phyloP scores from a whole-genome alignment of 768 basidiomycete genomes.

The Rhizopogon sp. region DNA sequence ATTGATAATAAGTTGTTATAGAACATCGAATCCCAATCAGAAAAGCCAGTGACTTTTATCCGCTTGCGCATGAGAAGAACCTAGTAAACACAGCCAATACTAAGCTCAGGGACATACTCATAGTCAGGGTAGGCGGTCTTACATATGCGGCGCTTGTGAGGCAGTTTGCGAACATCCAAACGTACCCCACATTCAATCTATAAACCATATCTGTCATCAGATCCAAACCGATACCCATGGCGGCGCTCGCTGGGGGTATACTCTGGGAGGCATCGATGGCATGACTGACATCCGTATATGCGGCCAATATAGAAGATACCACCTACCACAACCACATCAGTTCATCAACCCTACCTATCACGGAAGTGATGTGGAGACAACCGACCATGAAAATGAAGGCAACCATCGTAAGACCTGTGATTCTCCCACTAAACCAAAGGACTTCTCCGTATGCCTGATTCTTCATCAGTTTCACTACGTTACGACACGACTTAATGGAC shows the following conservation, averaged over 20 bases:
- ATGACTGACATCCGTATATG: constrained; percentile 79
- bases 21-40: constrained; percentile 99
- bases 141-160: constrained; percentile 87
- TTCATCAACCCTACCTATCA: not conserved
- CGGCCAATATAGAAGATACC: constrained; percentile 91
- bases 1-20: constrained; percentile 97
- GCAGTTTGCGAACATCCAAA: constrained; percentile 97
- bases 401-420: constrained; percentile 82
- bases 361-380: not conserved
- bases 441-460: constrained; percentile 93
- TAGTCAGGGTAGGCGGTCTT: constrained; percentile 24
- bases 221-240: constrained; percentile 23
- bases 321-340: constrained; percentile 44
- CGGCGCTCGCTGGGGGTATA: constrained; percentile 20
- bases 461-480: constrained; percentile 1
- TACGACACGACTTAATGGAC: constrained; percentile 20
- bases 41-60: constrained; percentile 92
- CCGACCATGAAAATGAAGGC: constrained; percentile 91
- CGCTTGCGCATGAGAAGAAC: constrained; percentile 94
- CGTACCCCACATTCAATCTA: constrained; percentile 75
- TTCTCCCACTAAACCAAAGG: constrained; percentile 89
- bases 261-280: constrained; percentile 22
- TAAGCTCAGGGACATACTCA: not conserved
- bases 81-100: constrained; percentile 33
- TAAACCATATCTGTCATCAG: constrained; percentile 42